Evolutionary conservation across 2,329 filamentous ascomycete genomes (phyloP), one percentile per base, ranked within the genome.

Genomic region (Xylariaceae sp.): DNA sequence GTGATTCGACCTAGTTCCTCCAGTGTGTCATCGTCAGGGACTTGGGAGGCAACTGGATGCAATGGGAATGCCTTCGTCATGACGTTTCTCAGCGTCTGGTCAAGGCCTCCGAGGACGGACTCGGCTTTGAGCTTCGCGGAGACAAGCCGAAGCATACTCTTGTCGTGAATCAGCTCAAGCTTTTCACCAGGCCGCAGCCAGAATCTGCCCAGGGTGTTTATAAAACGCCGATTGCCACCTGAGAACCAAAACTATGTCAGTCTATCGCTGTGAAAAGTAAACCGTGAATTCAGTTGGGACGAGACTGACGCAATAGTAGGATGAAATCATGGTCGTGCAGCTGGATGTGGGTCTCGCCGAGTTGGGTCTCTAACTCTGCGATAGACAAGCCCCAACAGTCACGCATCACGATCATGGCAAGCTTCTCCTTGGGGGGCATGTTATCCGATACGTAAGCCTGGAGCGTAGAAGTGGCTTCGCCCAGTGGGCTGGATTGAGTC

Each of bases 361-460:
- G 63, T 4, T 69, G 70, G 26, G 74, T 70, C 11, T 73, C 62
- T 12, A 77, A 64, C 58, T 80, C 76, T 51, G 72, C 69, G 2
- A 76, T 72, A 6, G 74, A 70, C n/a, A 83, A 59, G 2, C 70
- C 72, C 80, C 80, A 84, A 55, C 72, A 74, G 29, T 73, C 66
- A 9, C 72, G 71, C 70, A 83, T 69, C 51, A 84, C 67, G 53
- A 67, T 68, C 12, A 75, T 57, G 0, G 69, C 74, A 8, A 75
- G 62, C 31, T 60, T 69, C 40, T 73, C 65, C 63, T 82, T 83
- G 3, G 62, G 60, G 11, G 62, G 60, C 37, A 61, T 66, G 1
- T 54, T 54, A 11, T 57, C 60, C 46, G 60, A 46, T 26, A 71
- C 39, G 37, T 73, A 72, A 27, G 68, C 69, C 30, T 59, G 59